Conservation (phyloP, 305 asterid species). For the Ruellia speciosa region DNA sequence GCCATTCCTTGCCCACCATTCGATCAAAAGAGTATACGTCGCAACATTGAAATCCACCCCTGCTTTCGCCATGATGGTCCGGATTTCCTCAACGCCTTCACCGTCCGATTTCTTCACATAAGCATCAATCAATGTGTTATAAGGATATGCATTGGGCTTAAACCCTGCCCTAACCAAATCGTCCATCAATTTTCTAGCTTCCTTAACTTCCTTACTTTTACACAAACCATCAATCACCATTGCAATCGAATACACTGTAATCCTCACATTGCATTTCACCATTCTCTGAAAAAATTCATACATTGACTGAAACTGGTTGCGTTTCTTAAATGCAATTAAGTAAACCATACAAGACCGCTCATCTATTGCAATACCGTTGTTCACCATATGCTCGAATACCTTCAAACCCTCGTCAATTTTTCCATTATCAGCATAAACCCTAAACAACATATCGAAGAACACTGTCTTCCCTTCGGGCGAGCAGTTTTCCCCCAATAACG, state of each 20-base stretch:
- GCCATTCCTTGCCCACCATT: slow-evolving; percentile 27
- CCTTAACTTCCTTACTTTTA: slow-evolving; percentile 36
- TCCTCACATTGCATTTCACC: slow-evolving; percentile 47
- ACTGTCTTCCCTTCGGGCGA: slow-evolving; percentile 25
- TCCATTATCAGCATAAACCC: slow-evolving; percentile 55
- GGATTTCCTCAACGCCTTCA: slow-evolving; percentile 33
- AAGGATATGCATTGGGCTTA: slow-evolving; percentile 53
- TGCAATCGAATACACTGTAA: slow-evolving; percentile 65
- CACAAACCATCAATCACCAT: slow-evolving; percentile 53
- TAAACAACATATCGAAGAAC: slow-evolving; percentile 64
- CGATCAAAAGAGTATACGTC: slow-evolving; percentile 52
- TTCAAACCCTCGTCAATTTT: slow-evolving; percentile 48
- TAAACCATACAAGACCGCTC: slow-evolving; percentile 73
- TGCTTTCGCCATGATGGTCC: slow-evolving; percentile 47
- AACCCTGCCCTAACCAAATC: slow-evolving; percentile 41
- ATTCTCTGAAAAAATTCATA: slow-evolving; percentile 44
- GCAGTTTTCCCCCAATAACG: slow-evolving; percentile 25
- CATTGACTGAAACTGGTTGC: slow-evolving; percentile 33
- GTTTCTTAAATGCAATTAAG: slow-evolving; percentile 45
- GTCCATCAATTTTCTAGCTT: slow-evolving; percentile 45
- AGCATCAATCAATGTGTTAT: slow-evolving; percentile 53
- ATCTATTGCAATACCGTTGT: slow-evolving; percentile 41
- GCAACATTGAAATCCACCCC: slow-evolving; percentile 51
- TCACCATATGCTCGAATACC: slow-evolving; percentile 60
- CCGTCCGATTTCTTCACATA: slow-evolving; percentile 39